Base-by-base conservation (phyloP, 441 rosid genomes). In the Gossypium trilobum region DNA sequence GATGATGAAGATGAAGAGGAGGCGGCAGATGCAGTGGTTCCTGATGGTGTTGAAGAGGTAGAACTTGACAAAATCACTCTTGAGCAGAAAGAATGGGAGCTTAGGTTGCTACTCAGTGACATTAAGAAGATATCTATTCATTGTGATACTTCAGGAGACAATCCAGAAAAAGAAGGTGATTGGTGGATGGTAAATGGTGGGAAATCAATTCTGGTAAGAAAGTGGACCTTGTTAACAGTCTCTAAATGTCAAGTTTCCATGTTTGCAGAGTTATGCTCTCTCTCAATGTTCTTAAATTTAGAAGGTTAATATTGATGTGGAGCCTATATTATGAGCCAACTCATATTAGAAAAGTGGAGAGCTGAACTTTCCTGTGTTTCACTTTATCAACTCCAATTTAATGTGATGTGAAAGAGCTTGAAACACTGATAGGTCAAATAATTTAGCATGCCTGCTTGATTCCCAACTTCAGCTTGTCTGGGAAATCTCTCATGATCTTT, bases 21-120 rank as follows among this genome's bases (percentile, higher is more conserved):
- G 84, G 98, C 87, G 86, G 95, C 97, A 67, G 95, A 91, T 78
- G 98, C 87, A 78, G 89, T 96, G 80, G 99, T 93, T 80, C 99
- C 99, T 61, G 89, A 88, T 75, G 99, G 98, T 68, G 97, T 89
- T 78, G 95, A 91, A 84, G 99, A 96, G 83, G 98, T 96, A 56
- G 99, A 90, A 84, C 89, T 89, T 81, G 98, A 97, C 68, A 90
- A 85, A 85, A 79, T 96, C 57, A 77, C 82, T 84, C 94, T 96
- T 73, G 97, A 95, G 76, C 83, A 82, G 71, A 91, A 83, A 77
- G 97, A 93, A 68, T 77, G 91, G 70, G 95, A 76, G 78, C 88
- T 80, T 80, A 93, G 85, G 78, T 79, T 96, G 85, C 83, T 96
- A 76, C 88, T 89, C 77, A 83, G 81, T 78, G 98, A 93, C 83